Evolutionary conservation across 164 flowering plant genomes (phyloP), one percentile per base, ranked within the genome.

Genomic region (Berberis thunbergii): DNA sequence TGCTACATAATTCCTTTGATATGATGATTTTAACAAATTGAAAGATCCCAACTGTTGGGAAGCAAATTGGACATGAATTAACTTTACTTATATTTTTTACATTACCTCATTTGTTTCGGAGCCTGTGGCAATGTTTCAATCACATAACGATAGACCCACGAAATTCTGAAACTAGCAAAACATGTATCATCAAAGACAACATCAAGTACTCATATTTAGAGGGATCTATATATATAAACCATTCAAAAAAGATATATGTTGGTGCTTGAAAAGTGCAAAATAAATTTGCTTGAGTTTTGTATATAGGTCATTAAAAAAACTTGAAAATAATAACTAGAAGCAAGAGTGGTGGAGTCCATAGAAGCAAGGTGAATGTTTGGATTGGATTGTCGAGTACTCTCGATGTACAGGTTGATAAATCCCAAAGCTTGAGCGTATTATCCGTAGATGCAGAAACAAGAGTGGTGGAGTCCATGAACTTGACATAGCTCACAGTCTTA

Each of bases 71-170:
- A 26, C 26, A 26, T 46, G 8, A 46, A 54, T 54, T 54, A 12
- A 6, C 11, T 12, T 6, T 54, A 4, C 57, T 4, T 4, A 6
- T 11, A 54, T 4, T 10, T 6, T 6, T 6, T 10, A 54, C n/a
- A 10, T 4, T 80, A 93, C 98, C 98, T 93, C 98, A 75, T 93
- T 88, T 61, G 98, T 90, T 75, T 93, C 98, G 12, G 98, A 93
- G 66, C 98, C 97, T 0, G 93, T 87, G 9, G 93, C 96, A 48
- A 94, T 88, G 70, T 87, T 91, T 58, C 96, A 94, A 65, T 94
- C 95, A 48, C 83, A 80, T 50, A 89, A 82, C 4, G 98, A 94
- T 66, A 94, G 73, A 45, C 98, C 98, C 54, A 94, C 98, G 71
- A 94, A 94, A 78, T 89, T 94, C 98, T 94, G 88, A 43, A 78